A percentile compares a stretch with the other conserved stretches of the same genome.
phyloP scores from a whole-genome alignment of 106 monocot genomes.

The Chionographis japonica region DNA sequence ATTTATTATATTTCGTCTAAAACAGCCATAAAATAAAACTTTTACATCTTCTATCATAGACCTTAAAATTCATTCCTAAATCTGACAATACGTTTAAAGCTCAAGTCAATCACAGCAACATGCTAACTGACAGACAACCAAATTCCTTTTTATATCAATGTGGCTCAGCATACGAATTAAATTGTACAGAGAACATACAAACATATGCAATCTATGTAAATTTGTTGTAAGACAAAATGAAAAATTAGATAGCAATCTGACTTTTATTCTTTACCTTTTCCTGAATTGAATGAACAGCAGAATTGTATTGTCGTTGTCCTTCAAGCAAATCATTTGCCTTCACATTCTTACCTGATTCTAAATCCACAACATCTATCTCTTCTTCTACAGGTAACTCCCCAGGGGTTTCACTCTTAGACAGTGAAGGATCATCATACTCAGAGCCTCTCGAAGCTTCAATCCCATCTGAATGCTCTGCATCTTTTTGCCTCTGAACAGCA shows the following conservation, averaged over 20 bases:
- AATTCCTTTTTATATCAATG: no score
- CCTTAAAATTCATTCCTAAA: no score
- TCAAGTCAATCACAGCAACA: no score
- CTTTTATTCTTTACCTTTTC: slow-evolving; percentile 65
- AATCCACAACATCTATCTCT: slow-evolving; percentile 31
- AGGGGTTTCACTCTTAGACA: slow-evolving; percentile 31
- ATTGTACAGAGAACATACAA: no score
- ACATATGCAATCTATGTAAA: no score
- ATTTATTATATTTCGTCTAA: no score
- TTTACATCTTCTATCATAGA: no score
- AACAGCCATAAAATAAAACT: no score
- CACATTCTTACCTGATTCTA: slow-evolving; percentile 19
- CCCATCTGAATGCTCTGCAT: slow-evolving; percentile 61
- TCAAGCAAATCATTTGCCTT: slow-evolving; percentile 82
- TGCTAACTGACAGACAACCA: no score
- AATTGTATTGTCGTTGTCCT: slow-evolving; percentile 90
- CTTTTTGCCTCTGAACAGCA: slow-evolving; percentile 95
- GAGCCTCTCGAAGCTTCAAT: slow-evolving; percentile 30
- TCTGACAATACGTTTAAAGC: no score
- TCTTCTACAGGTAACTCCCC: slow-evolving; percentile 36
- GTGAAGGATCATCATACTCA: slow-evolving; percentile 38
- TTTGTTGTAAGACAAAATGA: no score
- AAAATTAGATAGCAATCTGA: background rate
- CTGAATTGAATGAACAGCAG: slow-evolving; percentile 91
- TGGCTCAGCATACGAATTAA: no score